Percentiles rank a stretch among this genome's conserved stretches.
phyloP scores from a whole-genome alignment of 2,329 filamentous ascomycete species.

The Aaosphaeria arxii region DNA sequence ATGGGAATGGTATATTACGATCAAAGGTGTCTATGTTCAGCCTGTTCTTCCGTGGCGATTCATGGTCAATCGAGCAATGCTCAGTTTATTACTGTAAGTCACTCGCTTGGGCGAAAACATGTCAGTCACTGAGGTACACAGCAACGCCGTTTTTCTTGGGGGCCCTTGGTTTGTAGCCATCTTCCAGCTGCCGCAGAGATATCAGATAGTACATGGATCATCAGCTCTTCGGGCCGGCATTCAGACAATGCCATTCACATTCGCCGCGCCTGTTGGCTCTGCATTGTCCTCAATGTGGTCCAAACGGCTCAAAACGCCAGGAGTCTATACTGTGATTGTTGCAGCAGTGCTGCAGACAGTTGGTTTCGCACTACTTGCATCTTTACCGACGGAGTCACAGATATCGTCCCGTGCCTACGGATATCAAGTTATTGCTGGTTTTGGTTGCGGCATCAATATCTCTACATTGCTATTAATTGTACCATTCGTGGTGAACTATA shows the following conservation, averaged over 20 bases:
- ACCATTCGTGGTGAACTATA: slow-evolving; percentile 5
- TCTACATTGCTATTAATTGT: slow-evolving; percentile 1
- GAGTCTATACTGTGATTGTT: slow-evolving; percentile 4
- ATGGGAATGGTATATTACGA: slow-evolving; percentile 7
- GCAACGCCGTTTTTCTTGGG: slow-evolving; percentile 3
- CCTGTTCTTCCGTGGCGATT: slow-evolving; percentile 11
- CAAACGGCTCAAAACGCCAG: slow-evolving; percentile 3
- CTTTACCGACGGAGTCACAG: slow-evolving; percentile 1
- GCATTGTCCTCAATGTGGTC: slow-evolving; percentile 1
- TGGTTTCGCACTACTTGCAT: slow-evolving; percentile 6
- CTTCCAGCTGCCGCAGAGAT: slow-evolving; percentile 3
- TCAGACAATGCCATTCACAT: slow-evolving; percentile 8
- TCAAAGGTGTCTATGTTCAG: background rate
- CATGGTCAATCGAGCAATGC: slow-evolving; percentile 2
- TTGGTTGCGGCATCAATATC: slow-evolving; percentile 8
- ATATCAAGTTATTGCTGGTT: slow-evolving; percentile 9
- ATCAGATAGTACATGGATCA: slow-evolving; percentile 2
- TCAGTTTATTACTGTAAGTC: slow-evolving; percentile 8
- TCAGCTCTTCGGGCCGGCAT: slow-evolving; percentile 3
- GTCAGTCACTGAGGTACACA: background rate
- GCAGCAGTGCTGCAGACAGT: slow-evolving; percentile 3
- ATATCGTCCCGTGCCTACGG: slow-evolving; percentile 2
- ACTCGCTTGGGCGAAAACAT: background rate
- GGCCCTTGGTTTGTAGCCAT: slow-evolving; percentile 1
- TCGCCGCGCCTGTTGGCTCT: slow-evolving; percentile 3